A percentile compares a stretch with the other conserved stretches of the same genome.
Conservation (phyloP, 176 grass and related monocot genomes). For the Elymus sibiricus region DNA sequence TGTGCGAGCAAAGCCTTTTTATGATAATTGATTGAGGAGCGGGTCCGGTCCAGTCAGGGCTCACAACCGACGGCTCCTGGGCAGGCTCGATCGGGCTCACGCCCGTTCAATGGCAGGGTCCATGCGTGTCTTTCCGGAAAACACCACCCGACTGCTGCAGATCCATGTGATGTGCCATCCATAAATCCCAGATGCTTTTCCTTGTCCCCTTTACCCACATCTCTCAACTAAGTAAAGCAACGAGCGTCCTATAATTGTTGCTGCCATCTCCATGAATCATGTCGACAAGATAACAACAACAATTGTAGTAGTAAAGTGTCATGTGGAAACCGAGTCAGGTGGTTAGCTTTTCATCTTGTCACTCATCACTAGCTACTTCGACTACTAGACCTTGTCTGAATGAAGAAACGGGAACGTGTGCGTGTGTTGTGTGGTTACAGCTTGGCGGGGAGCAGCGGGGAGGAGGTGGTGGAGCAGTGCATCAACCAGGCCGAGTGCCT, state of each 20-base stretch:
- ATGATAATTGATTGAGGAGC: not conserved
- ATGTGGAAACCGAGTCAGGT: not conserved
- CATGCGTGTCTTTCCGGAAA: slow-evolving; percentile 32
- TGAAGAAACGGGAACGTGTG: slow-evolving; percentile 9
- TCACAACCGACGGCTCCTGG: slow-evolving; percentile 4
- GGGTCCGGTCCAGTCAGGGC: not conserved
- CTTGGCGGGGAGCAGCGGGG: slow-evolving; percentile 59
- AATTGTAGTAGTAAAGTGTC: not conserved
- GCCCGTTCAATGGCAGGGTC: slow-evolving; percentile 25
- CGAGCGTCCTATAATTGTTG: not conserved
- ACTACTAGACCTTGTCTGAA: not conserved
- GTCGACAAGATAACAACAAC: not conserved
- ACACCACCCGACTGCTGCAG: not conserved
- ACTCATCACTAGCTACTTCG: not conserved
- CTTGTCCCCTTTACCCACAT: slow-evolving; percentile 22
- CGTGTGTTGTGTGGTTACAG: slow-evolving; percentile 20
- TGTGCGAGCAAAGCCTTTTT: not conserved
- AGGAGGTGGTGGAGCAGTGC: slow-evolving; percentile 88
- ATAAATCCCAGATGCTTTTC: slow-evolving; percentile 36
- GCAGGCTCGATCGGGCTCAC: slow-evolving; percentile 8
- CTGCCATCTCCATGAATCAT: not conserved
- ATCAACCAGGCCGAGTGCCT: slow-evolving; percentile 82
- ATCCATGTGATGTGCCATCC: slow-evolving; percentile 43
- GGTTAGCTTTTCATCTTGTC: not conserved
- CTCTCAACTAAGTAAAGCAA: slow-evolving; percentile 28